phyloP scores from a whole-genome alignment of 2,329 filamentous ascomycete species.

The Colletotrichum eremochloae region DNA sequence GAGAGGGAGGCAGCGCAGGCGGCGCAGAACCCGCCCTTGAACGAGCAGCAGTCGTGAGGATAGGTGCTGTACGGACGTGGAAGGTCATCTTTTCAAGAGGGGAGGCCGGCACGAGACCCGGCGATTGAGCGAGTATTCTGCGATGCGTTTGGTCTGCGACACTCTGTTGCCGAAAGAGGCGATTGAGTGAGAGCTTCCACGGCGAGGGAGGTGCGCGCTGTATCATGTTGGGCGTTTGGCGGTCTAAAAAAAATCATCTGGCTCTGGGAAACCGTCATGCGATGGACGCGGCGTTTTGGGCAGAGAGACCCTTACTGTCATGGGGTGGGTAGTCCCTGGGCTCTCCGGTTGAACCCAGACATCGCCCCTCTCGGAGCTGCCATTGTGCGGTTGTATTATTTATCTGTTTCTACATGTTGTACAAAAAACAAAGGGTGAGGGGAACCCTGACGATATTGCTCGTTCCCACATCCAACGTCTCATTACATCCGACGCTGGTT shows the following conservation, averaged over 20 bases:
- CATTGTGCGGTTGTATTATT: slow-evolving; percentile 32
- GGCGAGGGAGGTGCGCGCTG: slow-evolving; percentile 9
- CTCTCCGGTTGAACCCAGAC: slow-evolving; percentile 17
- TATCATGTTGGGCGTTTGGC: slow-evolving; percentile 39
- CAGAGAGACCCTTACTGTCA: slow-evolving; percentile 9
- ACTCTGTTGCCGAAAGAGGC: neutral
- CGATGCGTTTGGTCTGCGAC: neutral
- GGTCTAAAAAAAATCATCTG: slow-evolving; percentile 34
- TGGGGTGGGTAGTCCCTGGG: neutral
- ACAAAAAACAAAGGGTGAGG: slow-evolving; percentile 3
- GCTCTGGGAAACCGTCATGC: slow-evolving; percentile 31
- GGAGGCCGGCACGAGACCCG: neutral
- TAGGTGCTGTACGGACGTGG: neutral
- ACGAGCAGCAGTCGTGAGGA: slow-evolving; percentile 45
- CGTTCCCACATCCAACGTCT: neutral
- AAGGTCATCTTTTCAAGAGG: neutral
- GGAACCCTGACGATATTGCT: neutral
- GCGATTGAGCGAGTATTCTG: neutral
- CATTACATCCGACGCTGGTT: neutral
- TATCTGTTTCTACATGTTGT: slow-evolving; percentile 35
- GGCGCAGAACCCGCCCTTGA: slow-evolving; percentile 46
- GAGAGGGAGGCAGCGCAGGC: slow-evolving; percentile 53
- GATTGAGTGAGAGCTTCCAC: neutral
- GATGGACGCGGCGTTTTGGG: slow-evolving; percentile 36
- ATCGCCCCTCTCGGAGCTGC: slow-evolving; percentile 32